Evolutionary conservation across 2,329 filamentous ascomycete genomes (phyloP).

Genomic region (Lecanicillium sp.): DNA sequence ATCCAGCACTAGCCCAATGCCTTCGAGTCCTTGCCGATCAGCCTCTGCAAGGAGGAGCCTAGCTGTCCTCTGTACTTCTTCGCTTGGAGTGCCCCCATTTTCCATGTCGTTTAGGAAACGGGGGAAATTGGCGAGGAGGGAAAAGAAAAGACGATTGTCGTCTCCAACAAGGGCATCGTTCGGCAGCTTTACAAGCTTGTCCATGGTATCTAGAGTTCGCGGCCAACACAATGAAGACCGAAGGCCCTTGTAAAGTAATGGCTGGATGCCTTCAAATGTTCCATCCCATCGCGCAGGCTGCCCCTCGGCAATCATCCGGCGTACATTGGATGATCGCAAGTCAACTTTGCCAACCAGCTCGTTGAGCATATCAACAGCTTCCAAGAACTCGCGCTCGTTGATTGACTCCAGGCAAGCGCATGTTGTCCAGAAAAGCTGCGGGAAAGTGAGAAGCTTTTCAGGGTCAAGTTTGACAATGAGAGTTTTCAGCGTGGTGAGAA

Average conservation of each 20-base stretch:
- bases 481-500: conserved; percentile 85
- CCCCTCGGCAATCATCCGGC: conserved; percentile 65
- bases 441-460: conserved; percentile 76
- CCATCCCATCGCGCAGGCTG: conserved; percentile 86
- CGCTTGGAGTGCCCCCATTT: conserved; percentile 41
- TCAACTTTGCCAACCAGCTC: conserved; percentile 79
- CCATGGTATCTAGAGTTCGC: conserved; percentile 66
- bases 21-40: conserved; percentile 59
- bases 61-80: conserved; percentile 53
- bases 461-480: conserved; percentile 79
- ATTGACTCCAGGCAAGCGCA: conserved; percentile 95
- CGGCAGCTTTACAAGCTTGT: conserved; percentile 70
- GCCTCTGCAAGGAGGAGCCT: conserved; percentile 64
- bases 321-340: conserved; percentile 59
- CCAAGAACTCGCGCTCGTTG: conserved; percentile 89
- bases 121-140: conserved; percentile 85
- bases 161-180: conserved; percentile 75
- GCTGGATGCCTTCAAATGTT: conserved; percentile 75
- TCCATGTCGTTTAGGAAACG: conserved; percentile 77
- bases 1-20: conserved; percentile 60
- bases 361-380: conserved; percentile 85
- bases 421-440: conserved; percentile 95
- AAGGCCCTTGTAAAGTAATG: conserved; percentile 82
- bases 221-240: conserved; percentile 79
- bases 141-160: conserved; percentile 73